Evolutionary conservation across 140 eudicot genomes (phyloP).

Genomic region (Cichorium intybus): DNA sequence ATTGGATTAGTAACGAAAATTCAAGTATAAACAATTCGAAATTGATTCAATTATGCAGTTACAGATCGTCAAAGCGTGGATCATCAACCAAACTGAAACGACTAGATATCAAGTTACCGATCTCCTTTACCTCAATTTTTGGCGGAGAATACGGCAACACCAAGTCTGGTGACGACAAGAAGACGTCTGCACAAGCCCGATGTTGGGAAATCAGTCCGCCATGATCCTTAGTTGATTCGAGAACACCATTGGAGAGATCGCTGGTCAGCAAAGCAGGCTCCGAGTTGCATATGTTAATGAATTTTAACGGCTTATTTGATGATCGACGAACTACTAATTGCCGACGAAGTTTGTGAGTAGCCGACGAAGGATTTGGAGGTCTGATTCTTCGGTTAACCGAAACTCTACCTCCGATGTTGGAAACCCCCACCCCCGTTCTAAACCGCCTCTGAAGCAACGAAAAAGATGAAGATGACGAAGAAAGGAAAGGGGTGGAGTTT

Average conservation of each 20-base stretch:
- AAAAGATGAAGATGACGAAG: too few relatives aligned
- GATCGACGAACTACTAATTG: constrained; percentile 19
- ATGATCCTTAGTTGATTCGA: constrained; percentile 27
- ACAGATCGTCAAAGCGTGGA: not conserved
- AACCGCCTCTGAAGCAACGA: too few relatives aligned
- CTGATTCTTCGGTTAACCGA: constrained; percentile 46
- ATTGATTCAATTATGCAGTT: not conserved
- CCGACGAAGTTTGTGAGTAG: constrained; percentile 22
- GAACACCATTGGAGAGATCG: not conserved
- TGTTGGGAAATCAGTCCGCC: constrained; percentile 31
- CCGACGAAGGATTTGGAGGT: constrained; percentile 26
- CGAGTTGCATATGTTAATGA: constrained; percentile 49
- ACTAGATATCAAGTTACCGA: not conserved
- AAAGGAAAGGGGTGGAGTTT: too few relatives aligned
- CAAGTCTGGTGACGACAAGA: constrained; percentile 36
- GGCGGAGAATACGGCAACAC: constrained; percentile 35
- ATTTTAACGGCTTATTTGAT: constrained; percentile 21
- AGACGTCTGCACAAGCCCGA: constrained; percentile 38
- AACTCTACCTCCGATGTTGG: too few relatives aligned
- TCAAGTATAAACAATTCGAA: not conserved
- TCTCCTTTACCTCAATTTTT: constrained; percentile 40
- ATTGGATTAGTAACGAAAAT: not conserved
- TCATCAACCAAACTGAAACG: not conserved
- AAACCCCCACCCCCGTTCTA: too few relatives aligned
- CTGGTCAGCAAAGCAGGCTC: constrained; percentile 43